Base-by-base conservation (phyloP, 768 basidiomycete genomes). In the Dioszegia hungarica region DNA sequence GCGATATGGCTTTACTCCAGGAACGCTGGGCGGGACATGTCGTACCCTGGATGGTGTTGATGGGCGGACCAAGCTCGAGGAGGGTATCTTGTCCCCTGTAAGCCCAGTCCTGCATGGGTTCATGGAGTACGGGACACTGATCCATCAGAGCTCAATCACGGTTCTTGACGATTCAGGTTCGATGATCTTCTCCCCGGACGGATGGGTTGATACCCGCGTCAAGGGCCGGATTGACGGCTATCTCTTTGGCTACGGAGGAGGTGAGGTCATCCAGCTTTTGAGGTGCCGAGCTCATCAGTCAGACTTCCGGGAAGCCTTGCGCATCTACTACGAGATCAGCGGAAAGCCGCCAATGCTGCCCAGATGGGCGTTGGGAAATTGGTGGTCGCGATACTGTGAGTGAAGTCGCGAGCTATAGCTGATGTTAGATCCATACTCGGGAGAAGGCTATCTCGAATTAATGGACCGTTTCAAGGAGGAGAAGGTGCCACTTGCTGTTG, bases 391-490 rank as follows among this genome's bases (percentile, higher is more conserved):
- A 55, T 67, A 64, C 34, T 64, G 63, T 59, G 41, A 54, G 56
- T 34, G 9, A 20, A 22, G 12, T 25, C 40, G 40, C 5, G 8
- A 15, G 5, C 4, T 14, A 5, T 2, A 15, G 31, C 62, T 39
- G 34, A 46, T 36, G 15, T 14, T 14, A 57, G 62, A 58, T 38
- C 36, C 57, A 12, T 67, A 67, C 63, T 46, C 56, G 11, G 60
- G 53, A 8, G 43, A 67, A 1, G 49, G 52, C 39, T 67, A 67
- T 47, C 29, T 61, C 5, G 50, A 33, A 6, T 27, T 67, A 28
- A 67, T 67, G 66, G 66, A 67, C 39, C 43, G 56, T 10, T 67
- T 67, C 66, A 62, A 62, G 41, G 33, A 54, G 25, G 61, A 67
- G 29, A 40, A 54, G 17, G 56, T 67, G 15, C 66, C 66, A 1